Base-by-base conservation (phyloP, 768 basidiomycete genomes). In the Suillus americanus region DNA sequence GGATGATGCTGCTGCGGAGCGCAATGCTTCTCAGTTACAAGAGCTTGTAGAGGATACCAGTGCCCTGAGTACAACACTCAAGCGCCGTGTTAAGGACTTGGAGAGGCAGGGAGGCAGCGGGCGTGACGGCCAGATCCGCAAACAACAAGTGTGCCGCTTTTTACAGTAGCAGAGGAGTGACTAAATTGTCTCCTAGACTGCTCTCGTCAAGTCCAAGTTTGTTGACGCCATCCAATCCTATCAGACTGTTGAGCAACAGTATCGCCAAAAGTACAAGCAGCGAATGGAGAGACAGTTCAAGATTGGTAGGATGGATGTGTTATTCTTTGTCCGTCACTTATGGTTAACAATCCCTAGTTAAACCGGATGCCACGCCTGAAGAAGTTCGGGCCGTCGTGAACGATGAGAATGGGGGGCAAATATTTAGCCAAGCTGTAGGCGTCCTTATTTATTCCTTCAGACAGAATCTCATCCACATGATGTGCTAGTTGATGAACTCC, bases 361-460 rank as follows among this genome's bases (percentile, higher is more conserved):
- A 97, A 79, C 95, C 95, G 56, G 89, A 96, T 76, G 96, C 96
- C 5, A 88, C 94, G 0, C 89, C 89, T 2, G 94, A 97, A 62
- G 96, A 98, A 77, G 81, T 98, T 66, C 80, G 83, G 60, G 89
- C 91, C 18, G 95, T 92, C n/a, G 89, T 95, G 40, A 89, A 95
- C 69, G 90, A 94, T 70, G 89, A 92, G 53, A 84, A 83, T 60
- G 89, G 89, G 57, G 84, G 85, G 35, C 95, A 97, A 75, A 90
- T 97, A 61, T 98, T 98, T 81, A 89, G 89, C 65, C 93, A 94
- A 79, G 91, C 93, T 64, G 92, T 93, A 72, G 37, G 82, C 71
- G 0, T 28, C 14, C 41, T 50, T 2, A 28, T 30, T 61, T 35
- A 33, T 30, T 63, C 9, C 38, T 25, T 6, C 54, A 48, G 51